phyloP scores from a whole-genome alignment of 805 yeast species.

The Wickerhamomyces xylosicus region DNA sequence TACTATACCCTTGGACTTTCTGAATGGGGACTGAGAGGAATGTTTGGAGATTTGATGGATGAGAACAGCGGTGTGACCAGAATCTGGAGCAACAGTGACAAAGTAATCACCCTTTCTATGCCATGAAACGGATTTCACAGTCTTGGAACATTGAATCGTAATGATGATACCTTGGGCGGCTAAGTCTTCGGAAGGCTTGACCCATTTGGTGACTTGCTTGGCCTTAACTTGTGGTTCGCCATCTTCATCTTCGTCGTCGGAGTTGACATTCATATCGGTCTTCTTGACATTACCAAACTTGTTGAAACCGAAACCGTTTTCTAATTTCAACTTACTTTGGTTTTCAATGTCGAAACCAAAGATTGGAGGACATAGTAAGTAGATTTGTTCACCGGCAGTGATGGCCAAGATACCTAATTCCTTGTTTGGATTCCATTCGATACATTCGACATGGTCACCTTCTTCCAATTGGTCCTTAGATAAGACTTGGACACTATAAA shows the following conservation, averaged over 20 bases:
- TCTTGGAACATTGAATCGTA: constrained; percentile 54
- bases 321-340: constrained; percentile 65
- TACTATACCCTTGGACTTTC: constrained; percentile 83
- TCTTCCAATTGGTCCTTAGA: constrained; percentile 41
- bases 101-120: constrained; percentile 96
- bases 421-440: constrained; percentile 85
- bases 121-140: constrained; percentile 83
- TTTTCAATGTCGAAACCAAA: constrained; percentile 86
- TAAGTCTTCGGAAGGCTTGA: constrained; percentile 56
- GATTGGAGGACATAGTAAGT: constrained; percentile 79
- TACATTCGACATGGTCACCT: constrained; percentile 65
- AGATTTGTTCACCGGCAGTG: constrained; percentile 72
- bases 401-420: constrained; percentile 73
- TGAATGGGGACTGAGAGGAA: constrained; percentile 91
- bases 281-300: constrained; percentile 45
- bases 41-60: constrained; percentile 94
- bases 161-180: constrained; percentile 64
- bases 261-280: constrained; percentile 27
- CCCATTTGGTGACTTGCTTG: constrained; percentile 68
- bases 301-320: constrained; percentile 86
- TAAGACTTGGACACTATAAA: constrained; percentile 48
- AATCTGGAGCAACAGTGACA: constrained; percentile 93
- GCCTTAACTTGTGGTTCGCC: constrained; percentile 28
- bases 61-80: constrained; percentile 77
- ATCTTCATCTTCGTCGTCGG: constrained; percentile 30